Evolutionary conservation across 2,329 filamentous ascomycete species (phyloP), one percentile per base, ranked within the genome.

Genomic region (Fusarium miscanthi): DNA sequence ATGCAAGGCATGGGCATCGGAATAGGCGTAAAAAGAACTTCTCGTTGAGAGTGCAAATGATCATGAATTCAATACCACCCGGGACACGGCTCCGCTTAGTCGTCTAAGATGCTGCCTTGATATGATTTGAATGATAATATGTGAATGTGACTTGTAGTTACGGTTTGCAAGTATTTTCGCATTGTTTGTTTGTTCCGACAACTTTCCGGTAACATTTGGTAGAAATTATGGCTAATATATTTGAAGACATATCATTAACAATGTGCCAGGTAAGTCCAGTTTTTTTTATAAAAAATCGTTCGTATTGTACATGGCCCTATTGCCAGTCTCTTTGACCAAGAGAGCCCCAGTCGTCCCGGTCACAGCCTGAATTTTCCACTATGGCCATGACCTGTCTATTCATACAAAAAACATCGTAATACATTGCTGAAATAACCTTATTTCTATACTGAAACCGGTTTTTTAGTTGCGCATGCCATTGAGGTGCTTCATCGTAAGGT

Each of bases 401-500:
- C 62, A 53, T 74, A 74, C 70, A 73, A 53, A 56, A 45, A 41
- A 23, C 30, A 12, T 51, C 48, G 38, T 48, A 48, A 72, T 42
- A 45, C 37, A 74, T 33, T 21, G 25, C 25, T 51, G 25, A 51
- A 53, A 49, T 54, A 48, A 25, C 13, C 14, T 33, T 13, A 25
- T 37, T 25, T 35, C 38, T 25, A 16, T 46, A 12, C 21, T 10
- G 12, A 35, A 17, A 17, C 14, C 31, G 13, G 14, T 10, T 33
- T 8, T 17, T 56, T 66, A 77, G 54, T 70, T 75, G 38, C 87
- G 85, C 84, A 88, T 83, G 70, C 80, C 88, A 81, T 96, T 91
- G 78, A 98, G 84, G 81, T 98, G 93, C 86, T 91, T 92, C 82
- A 98, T 85, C n/a, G 97, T 93, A 59, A 94, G 86, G 74, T 93